Base-by-base conservation (phyloP, 345 rosid genomes). In the Melaleuca quinquenervia region DNA sequence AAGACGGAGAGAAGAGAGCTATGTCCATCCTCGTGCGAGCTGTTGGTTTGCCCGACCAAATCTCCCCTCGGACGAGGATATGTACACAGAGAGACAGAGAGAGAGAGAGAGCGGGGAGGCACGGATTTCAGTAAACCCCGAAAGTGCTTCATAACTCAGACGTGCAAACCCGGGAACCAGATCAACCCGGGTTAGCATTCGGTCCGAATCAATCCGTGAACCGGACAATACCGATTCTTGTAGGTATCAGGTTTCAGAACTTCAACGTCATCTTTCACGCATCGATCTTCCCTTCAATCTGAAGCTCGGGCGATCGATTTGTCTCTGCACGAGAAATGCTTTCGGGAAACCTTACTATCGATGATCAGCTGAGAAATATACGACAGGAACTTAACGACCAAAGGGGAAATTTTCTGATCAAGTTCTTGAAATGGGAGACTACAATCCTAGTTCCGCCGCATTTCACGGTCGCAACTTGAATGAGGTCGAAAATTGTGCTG, bases 1-100 rank as follows among this genome's bases (percentile, higher is more conserved):
- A 91, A 49, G 98, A 93, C 50, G 98, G 94, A n/a, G 99, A 97
- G 91, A 97, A 97, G 82, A 95, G 93, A 80, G 99, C 98, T 53
- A 93, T 93, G 92, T 97, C 99, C 99, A 96, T 97, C 82, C 82
- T 44, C 51, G n/a, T 22, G 22, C 1, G 56, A 9, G 50, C 52
- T 0, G 11, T 11, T 14, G 26, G 50, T 2, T 49, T 52, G n/a
- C 52, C 24, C 83, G 52, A 52, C 53, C 84, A 27, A 50, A 45
- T 24, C 83, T 82, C 84, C 26, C 21, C 52, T 50, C 52, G 7
- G 83, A n/a, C 60, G 1, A 52, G 45, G 24, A 3, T 52, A 32
- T 27, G 60, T 44, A 41, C 44, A n/a, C 18, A 16, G 27, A 36
- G 18, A 41, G 41, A 41, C 3, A 41, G 41, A 41, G 41, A 41